Evolutionary conservation across 176 grass and related monocot genomes (phyloP), one percentile per base, ranked within the genome.

Genomic region (Phoenix dactylifera): DNA sequence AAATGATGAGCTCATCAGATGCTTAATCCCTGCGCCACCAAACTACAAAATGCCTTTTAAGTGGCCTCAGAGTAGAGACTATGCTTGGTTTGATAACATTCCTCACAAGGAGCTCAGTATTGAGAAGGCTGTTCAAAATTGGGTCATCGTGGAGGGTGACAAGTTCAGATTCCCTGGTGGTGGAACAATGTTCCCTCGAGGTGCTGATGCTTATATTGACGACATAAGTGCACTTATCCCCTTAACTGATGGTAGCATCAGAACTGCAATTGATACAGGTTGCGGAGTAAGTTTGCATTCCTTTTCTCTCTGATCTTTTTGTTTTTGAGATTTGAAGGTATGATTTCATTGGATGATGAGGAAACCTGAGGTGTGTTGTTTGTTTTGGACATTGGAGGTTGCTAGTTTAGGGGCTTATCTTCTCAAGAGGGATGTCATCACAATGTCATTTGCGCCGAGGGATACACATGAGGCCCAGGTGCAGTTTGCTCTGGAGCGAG

Each of bases 61-160:
- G 68, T 96, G 91, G 91, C 91, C 91, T 16, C 74, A 64, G 20
- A 84, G 91, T 72, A 82, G 91, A 35, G 86, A 96, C 68, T 77
- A 87, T 1, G 91, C 86, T 20, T 96, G 87, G 84, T 96, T 82
- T 24, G 81, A 90, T 64, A 96, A 96, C 24, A 96, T 96, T 51
- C 91, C 91, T 7, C 91, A 96, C 75, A 96, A 90, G 77, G 91
- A 96, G 72, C 77, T 96, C 68, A 96, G 91, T 76, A 87, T 96
- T 4, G 91, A 96, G 83, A 96, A 96, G 77, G 91, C 91, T 0
- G 83, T 96, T 54, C 91, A 96, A 77, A 96, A 96, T 64, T 96
- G 91, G 91, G 82, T 96, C 64, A 86, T 84, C 39, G 83, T 96
- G 17, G 91, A 96, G 28, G 91, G 83, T 3, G 25, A 96, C 26